These are phyloP conservation scores for Cicer chorassanicum DNA, from an alignment of 306 rosid genomes.

Conservation along the genomic window DNA sequence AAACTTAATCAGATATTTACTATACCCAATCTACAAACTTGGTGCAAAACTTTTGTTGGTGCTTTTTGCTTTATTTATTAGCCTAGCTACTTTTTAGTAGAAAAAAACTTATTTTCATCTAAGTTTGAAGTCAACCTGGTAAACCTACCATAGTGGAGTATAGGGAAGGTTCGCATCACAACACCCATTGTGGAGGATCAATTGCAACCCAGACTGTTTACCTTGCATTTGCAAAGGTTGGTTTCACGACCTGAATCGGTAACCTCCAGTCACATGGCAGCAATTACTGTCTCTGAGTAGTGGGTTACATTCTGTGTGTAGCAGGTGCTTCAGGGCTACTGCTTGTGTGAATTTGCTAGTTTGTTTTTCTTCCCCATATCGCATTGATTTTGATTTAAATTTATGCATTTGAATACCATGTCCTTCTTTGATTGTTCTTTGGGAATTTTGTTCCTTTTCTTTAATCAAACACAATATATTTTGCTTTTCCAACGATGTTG, in stretches of 20 bases:
- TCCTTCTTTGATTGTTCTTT: conserved; percentile 6
- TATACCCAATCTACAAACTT: background rate
- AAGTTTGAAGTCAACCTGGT: background rate
- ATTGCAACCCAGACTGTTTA: conserved; percentile 1
- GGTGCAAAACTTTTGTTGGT: background rate
- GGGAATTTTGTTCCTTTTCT: conserved; percentile 25
- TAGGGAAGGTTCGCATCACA: background rate
- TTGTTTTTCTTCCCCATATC: conserved; percentile 9
- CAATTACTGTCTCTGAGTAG: background rate
- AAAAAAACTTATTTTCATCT: conserved; percentile 4
- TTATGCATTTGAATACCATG: conserved; percentile 11
- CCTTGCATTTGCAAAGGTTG: background rate
- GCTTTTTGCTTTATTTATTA: conserved; percentile 1
- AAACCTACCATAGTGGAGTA: background rate
- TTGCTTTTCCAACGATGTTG: background rate
- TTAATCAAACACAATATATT: conserved; percentile 13
- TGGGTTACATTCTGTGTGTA: conserved; percentile 1
- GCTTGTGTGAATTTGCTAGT: conserved; percentile 1
- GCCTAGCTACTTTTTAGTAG: conserved; percentile 1
- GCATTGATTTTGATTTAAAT: conserved; percentile 20
- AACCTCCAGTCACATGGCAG: background rate
- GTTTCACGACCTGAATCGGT: background rate
- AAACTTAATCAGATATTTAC: background rate
- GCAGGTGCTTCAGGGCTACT: conserved; percentile 5
- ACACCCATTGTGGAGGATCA: conserved; percentile 3